Conservation (phyloP, 345 rosid genomes). For the Litchi chinensis region DNA sequence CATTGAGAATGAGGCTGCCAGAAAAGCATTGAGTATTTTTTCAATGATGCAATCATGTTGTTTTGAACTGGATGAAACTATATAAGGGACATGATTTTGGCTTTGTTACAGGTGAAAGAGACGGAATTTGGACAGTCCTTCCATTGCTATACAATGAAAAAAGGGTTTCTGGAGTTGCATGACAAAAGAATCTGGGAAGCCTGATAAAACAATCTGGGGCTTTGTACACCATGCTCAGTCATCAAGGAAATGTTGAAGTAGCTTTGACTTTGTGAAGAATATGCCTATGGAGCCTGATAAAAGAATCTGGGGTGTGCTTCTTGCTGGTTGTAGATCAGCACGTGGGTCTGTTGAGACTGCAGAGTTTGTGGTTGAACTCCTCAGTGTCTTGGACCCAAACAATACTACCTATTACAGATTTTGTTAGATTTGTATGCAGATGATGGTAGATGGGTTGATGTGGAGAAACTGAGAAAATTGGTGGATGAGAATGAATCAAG, state of each 20-base stretch:
- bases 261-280: constrained; percentile 29
- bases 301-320: constrained; percentile 36
- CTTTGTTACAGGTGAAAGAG: constrained; percentile 17
- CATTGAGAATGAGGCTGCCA: constrained; percentile 17
- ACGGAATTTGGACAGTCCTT: constrained; percentile 22
- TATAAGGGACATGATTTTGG: constrained; percentile 14
- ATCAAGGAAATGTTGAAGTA: constrained; percentile 34
- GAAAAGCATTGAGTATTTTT: constrained; percentile 23
- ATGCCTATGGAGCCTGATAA: constrained; percentile 41
- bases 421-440: constrained; percentile 33
- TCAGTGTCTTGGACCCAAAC: constrained; percentile 15
- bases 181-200: too few relatives aligned
- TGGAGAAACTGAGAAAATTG: constrained; percentile 22
- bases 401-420: constrained; percentile 25
- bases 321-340: constrained; percentile 35
- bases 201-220: too few relatives aligned
- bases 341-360: constrained; percentile 25
- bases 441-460: constrained; percentile 30
- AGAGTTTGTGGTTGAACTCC: constrained; percentile 20
- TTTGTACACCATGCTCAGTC: constrained; percentile 34
- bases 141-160: constrained; percentile 29
- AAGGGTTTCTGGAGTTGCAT: constrained; percentile 26
- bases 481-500: constrained; percentile 17
- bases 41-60: constrained; percentile 18
- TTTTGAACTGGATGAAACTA: constrained; percentile 17